Evolutionary conservation across 495 filamentous ascomycete species (phyloP), one percentile per base, ranked within the genome.

Genomic region (Oidiodendron maius): DNA sequence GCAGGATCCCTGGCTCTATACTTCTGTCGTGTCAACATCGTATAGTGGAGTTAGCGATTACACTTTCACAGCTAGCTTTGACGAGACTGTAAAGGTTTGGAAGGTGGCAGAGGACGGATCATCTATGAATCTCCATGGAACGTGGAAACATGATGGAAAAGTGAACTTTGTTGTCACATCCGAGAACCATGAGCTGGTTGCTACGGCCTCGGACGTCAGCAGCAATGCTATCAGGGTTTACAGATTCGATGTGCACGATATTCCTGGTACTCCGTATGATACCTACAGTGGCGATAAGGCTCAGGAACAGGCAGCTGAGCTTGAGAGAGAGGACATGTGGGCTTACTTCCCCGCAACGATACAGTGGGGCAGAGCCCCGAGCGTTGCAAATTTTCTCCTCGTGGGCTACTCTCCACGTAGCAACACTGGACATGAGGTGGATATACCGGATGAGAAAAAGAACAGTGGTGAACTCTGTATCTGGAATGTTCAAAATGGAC

Each of bases 41-140:
- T 94, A 89, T 67, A 82, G 82, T 25, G 58, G 69, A 0, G 57
- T 59, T 26, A 77, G 75, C 17, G 61, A 72, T 3, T 66, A 66
- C 3, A 71, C 90, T 0, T 95, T 83, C 52, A 90, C 89, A 0
- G 83, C 82, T 0, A 86, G 89, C 21, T 94, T 87, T 55, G 93
- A 98, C 52, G 67, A 78, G 5, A 84, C 79, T 0, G 82, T 93
- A 18, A 89, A 89, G 46, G 62, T 89, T 8, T 97, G 90, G 87
- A 68, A 78, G 45, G 64, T 75, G 0, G 46, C 66, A 3, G 24
- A 52, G 16, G 55, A 64, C 37, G 61, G 60, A 24, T 32, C 59
- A 18, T 58, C 60, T 59, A 69, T 77, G 64, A 25, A 43, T 0
- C 58, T 66, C 1, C 42, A 70, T 4, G 71, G 71, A 32, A 80